Conservation (phyloP, 495 filamentous ascomycete species). For the Penicillium salamii region DNA sequence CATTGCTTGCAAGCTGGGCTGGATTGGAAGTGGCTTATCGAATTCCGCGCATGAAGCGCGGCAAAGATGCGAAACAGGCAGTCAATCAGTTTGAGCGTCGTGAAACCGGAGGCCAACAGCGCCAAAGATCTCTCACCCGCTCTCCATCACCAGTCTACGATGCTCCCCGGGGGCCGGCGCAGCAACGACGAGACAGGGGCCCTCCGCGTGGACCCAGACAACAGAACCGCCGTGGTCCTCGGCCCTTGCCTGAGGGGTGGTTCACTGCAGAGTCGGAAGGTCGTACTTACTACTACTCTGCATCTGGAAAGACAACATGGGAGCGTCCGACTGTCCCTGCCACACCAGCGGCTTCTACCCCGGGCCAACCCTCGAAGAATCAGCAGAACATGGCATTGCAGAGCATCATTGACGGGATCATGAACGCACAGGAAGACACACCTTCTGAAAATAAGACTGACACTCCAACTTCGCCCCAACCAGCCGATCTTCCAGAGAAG, state of each 20-base stretch:
- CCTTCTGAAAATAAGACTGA: slow-evolving; percentile 56
- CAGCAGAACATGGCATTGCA: slow-evolving; percentile 63
- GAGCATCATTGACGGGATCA: slow-evolving; percentile 82
- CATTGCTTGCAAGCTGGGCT: slow-evolving; percentile 80
- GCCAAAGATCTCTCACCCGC: slow-evolving; percentile 49
- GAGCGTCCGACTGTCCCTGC: slow-evolving; percentile 67
- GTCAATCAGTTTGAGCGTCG: slow-evolving; percentile 67
- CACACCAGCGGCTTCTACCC: slow-evolving; percentile 48
- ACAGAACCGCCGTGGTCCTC: slow-evolving; percentile 46
- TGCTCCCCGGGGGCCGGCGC: slow-evolving; percentile 49
- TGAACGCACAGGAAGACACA: slow-evolving; percentile 63
- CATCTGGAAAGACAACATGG: slow-evolving; percentile 75
- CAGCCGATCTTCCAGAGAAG: slow-evolving; percentile 56
- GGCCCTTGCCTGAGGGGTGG: slow-evolving; percentile 75
- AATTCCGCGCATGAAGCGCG: slow-evolving; percentile 80
- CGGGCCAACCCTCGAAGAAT: slow-evolving; percentile 46
- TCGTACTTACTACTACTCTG: slow-evolving; percentile 76
- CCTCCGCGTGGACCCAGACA: slow-evolving; percentile 45
- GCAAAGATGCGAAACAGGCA: slow-evolving; percentile 47
- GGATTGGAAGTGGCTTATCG: slow-evolving; percentile 90
- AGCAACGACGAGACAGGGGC: slow-evolving; percentile 59
- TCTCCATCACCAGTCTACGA: slow-evolving; percentile 54
- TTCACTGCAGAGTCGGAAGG: slow-evolving; percentile 65
- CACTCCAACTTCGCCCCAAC: slow-evolving; percentile 49
- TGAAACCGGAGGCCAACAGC: slow-evolving; percentile 60